Evolutionary conservation across 768 basidiomycete species (phyloP), one percentile per base, ranked within the genome.

Genomic region (Pisolithus sp.): DNA sequence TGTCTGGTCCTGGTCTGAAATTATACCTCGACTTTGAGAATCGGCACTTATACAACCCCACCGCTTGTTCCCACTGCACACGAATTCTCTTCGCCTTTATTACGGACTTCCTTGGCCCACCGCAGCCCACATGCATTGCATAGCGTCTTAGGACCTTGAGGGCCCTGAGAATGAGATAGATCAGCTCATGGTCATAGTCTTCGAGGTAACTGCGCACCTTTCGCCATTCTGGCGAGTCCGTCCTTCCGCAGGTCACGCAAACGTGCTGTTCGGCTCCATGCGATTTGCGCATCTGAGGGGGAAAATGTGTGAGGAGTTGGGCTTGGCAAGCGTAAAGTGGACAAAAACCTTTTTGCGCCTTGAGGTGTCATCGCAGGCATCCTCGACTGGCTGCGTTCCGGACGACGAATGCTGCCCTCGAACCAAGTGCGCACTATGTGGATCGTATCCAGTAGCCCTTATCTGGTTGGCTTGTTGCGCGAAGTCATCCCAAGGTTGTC

Each of bases 151-250:
- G 95, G 93, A 34, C 95, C 95, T 50, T 81, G 76, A 1, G 95
- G 95, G 10, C 95, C 95, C 89, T 89, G 57, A 30, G 47, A 53
- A 53, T 21, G 20, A 4, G 23, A 23, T 23, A 57, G 56, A 60
- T 52, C 47, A 55, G 73, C 24, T 49, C 20, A 30, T 50, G 48
- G n/a, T 21, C 40, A 9, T 10, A 43, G 5, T 12, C 23, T 40
- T 42, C 28, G 4, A 21, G 2, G 23, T 64, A 47, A n/a, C 2
- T 30, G 26, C 43, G 15, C 48, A 78, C 90, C 78, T 93, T 94
- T 60, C 95, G 80, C 95, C 95, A 99, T 71, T 99, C 95, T 0
- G 96, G 94, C 39, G 92, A 94, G 68, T 93, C 91, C 1, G 94
- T 97, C 53, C 92, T 78, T 17, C 96, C 96, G 60, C 95, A 99